phyloP scores from a whole-genome alignment of 306 rosid species.

The Dalbergia oliveri region DNA sequence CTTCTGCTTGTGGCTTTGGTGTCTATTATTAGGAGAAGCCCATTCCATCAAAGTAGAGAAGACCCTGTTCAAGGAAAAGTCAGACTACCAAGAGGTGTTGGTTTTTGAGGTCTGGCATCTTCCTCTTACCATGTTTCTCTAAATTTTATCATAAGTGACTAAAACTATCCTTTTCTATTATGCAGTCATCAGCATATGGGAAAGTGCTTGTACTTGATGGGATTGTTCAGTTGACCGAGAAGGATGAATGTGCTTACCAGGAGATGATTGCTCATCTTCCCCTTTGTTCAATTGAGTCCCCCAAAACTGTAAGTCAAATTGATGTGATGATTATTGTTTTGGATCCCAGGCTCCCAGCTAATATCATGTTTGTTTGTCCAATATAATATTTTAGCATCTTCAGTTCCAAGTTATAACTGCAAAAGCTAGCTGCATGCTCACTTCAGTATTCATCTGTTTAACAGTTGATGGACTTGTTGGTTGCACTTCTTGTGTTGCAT shows the following conservation, averaged over 20 bases:
- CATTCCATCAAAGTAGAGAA: conserved; percentile 85
- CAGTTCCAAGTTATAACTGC: conserved; percentile 10
- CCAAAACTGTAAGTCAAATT: conserved; percentile 64
- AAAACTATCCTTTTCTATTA: conserved; percentile 33
- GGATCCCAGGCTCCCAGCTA: conserved; percentile 4
- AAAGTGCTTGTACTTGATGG: conserved; percentile 99
- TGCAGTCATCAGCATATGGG: conserved; percentile 87
- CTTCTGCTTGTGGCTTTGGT: conserved; percentile 33
- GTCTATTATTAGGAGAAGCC: conserved; percentile 75
- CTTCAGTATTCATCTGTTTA: conserved; percentile 26
- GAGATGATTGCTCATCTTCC: conserved; percentile 99
- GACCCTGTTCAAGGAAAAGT: conserved; percentile 73
- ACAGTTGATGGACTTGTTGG: conserved; percentile 1
- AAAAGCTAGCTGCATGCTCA: neutral
- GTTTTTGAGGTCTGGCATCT: conserved; percentile 81
- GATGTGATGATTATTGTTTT: conserved; percentile 28
- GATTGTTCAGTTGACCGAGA: conserved; percentile 94
- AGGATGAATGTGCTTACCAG: conserved; percentile 99
- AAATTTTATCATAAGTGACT: conserved; percentile 22
- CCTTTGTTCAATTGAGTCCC: conserved; percentile 90
- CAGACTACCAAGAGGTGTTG: conserved; percentile 90
- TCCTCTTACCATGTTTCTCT: conserved; percentile 44
- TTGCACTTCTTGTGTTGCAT: neutral
- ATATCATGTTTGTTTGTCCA: neutral
- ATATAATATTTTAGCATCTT: neutral